Evolutionary conservation across 2,329 filamentous ascomycete species (phyloP), one percentile per base, ranked within the genome.

Genomic region (Fusarium pseudonygamai): DNA sequence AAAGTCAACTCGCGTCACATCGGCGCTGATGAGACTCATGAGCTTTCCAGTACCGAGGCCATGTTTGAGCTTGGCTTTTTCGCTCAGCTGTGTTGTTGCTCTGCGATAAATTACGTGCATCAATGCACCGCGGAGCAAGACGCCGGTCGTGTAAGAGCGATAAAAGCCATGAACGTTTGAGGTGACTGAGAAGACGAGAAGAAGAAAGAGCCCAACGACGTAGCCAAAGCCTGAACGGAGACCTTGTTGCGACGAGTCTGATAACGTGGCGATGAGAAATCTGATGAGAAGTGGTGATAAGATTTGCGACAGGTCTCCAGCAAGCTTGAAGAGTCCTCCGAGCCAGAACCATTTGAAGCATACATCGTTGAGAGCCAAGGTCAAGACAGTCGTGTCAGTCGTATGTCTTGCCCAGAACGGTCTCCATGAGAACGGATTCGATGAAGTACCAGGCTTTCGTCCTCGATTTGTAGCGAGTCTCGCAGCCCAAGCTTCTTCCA

Each of bases 1-100:
- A 43, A 79, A 80, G 47, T 80, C 79, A 4, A 80, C 58, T 9
- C 79, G 78, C 3, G 79, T 80, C 20, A 80, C 78, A 20, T 80
- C 79, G 6, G 79, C 79, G 15, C 79, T 80, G 70, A 80, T 80
- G 18, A 80, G 58, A 42, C 78, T 80, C 73, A 78, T 80, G 15
- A 80, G 67, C 52, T 80, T 80, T 20, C 77, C 79, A 1, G 74
- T 79, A 2, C 67, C 73, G 1, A 78, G 66, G 1, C 64, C 71
- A 16, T 68, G 69, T 22, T 77, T 67, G 6, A 79, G 64, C 30
- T 72, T 72, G 3, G 69, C 69, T 7, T 58, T 47, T 24, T 72
- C 69, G 5, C 43, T 72, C 20, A 72, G 64, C 26, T 69, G 64
- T 5, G 56, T 72, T 5, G 64, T 72, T 4, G 69, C 64, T 24